phyloP scores from a whole-genome alignment of 2,329 filamentous ascomycete genomes.

The Fusarium fujikuroi region DNA sequence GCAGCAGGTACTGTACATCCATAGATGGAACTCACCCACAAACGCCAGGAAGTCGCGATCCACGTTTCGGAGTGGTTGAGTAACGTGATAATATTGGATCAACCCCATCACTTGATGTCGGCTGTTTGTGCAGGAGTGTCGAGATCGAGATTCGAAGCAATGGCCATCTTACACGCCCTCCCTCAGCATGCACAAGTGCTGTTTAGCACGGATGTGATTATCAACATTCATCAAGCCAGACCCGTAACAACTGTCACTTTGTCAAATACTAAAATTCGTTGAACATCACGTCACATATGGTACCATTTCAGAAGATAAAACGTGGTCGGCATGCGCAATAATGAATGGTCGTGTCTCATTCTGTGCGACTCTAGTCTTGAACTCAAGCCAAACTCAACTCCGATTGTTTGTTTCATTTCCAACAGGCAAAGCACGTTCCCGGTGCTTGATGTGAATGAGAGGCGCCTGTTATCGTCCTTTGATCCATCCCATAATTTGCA shows the following conservation, averaged over 20 bases:
- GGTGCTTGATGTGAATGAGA: constrained; percentile 16
- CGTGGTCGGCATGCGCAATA: constrained; percentile 28
- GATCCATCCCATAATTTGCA: constrained; percentile 32
- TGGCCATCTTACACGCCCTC: neutral
- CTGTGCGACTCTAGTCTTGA: constrained; percentile 20
- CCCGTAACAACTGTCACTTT: neutral
- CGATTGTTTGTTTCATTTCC: constrained; percentile 14
- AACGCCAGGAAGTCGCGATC: constrained; percentile 11
- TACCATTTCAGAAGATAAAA: constrained; percentile 12
- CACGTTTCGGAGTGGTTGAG: constrained; percentile 4
- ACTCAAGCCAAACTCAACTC: constrained; percentile 6
- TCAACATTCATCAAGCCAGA: neutral
- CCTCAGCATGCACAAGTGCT: neutral
- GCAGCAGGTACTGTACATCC: neutral
- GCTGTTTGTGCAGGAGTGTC: neutral
- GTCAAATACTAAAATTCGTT: neutral
- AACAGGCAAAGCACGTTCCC: constrained; percentile 16
- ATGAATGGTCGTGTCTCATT: constrained; percentile 41
- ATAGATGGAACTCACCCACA: constrained; percentile 4
- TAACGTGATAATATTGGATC: constrained; percentile 32
- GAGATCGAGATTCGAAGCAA: constrained; percentile 20
- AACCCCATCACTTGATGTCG: constrained; percentile 1
- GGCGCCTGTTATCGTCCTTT: constrained; percentile 18
- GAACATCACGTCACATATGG: constrained; percentile 25
- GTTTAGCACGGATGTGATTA: constrained; percentile 29